Evolutionary conservation across 345 rosid species (phyloP), one percentile per base, ranked within the genome.

Genomic region (Brassica nigra): DNA sequence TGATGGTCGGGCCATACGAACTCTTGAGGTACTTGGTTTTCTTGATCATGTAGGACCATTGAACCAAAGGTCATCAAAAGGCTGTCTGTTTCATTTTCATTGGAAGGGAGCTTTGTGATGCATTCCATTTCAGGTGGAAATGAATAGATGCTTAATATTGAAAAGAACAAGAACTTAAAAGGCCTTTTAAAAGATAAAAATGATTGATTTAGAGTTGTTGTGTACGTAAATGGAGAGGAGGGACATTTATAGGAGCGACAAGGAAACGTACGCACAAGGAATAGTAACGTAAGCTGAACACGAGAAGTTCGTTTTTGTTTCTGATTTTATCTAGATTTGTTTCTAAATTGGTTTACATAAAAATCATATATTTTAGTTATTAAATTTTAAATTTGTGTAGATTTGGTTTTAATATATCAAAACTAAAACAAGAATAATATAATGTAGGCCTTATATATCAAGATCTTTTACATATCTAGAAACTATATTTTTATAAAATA

Each of bases 1-100:
- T 68, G 7, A 68, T 68, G 72, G 59, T 68, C 72, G 23, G 72
- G 72, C 55, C 70, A 66, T 11, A 66, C 70, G 11, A 66, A 66
- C 55, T 20, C 55, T 39, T 18, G 54, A 66, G 72, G 59, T 68
- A 68, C 71, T 18, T 66, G 54, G 34, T 67, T 33, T 67, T 68
- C 15, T 68, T 18, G 72, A 68, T 47, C 8, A 8, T 49, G n/a
- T 68, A 44, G 27, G 58, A 10, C 18, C 2, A 29, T 42, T 67
- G 71, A 67, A 44, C 7, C 11, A 27, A 68, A 47, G 59, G 29
- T 14, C 72, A n/a, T 28, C 72, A n/a, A 68, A 68, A 36, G 59
- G 59, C 30, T 68, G 4, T 68, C 59, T 68, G 34, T 39, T 11
- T 39, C 23, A 2, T 37, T 39, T 36, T 39, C 70, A 66, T 37